These are phyloP conservation scores for Fusarium temperatum DNA, from an alignment of 2,329 filamentous ascomycete genomes.

Conservation along the genomic window DNA sequence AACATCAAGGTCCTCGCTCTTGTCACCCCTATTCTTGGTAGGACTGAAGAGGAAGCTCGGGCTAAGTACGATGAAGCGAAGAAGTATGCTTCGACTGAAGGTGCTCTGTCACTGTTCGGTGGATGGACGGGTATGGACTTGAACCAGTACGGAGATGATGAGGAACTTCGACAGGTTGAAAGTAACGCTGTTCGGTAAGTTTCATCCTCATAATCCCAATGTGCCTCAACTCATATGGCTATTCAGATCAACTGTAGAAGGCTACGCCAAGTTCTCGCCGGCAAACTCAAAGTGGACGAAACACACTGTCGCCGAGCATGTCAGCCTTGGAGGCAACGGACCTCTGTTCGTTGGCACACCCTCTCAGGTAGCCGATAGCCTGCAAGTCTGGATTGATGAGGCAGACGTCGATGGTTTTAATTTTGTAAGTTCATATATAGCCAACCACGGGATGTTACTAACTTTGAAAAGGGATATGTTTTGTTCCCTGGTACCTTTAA, in stretches of 20 bases:
- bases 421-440: slow-evolving; percentile 59
- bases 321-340: slow-evolving; percentile 73
- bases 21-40: slow-evolving; percentile 71
- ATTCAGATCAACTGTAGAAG: slow-evolving; percentile 61
- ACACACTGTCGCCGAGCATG: slow-evolving; percentile 72
- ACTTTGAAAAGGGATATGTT: slow-evolving; percentile 61
- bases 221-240: neutral
- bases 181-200: slow-evolving; percentile 65
- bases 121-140: slow-evolving; percentile 74
- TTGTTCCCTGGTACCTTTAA: slow-evolving; percentile 74
- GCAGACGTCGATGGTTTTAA: slow-evolving; percentile 81
- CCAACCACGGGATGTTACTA: neutral
- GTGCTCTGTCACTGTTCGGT: slow-evolving; percentile 75
- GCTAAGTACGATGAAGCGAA: slow-evolving; percentile 70
- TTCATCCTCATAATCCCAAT: neutral
- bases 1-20: slow-evolving; percentile 75
- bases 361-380: slow-evolving; percentile 69
- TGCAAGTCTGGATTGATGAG: slow-evolving; percentile 74
- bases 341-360: slow-evolving; percentile 72
- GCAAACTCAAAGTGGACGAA: slow-evolving; percentile 76
- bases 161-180: slow-evolving; percentile 70
- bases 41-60: slow-evolving; percentile 71
- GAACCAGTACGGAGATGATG: slow-evolving; percentile 68
- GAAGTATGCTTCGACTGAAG: slow-evolving; percentile 67
- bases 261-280: slow-evolving; percentile 64